Base-by-base conservation (phyloP, 768 basidiomycete species). In the Cubamyces lactineus region DNA sequence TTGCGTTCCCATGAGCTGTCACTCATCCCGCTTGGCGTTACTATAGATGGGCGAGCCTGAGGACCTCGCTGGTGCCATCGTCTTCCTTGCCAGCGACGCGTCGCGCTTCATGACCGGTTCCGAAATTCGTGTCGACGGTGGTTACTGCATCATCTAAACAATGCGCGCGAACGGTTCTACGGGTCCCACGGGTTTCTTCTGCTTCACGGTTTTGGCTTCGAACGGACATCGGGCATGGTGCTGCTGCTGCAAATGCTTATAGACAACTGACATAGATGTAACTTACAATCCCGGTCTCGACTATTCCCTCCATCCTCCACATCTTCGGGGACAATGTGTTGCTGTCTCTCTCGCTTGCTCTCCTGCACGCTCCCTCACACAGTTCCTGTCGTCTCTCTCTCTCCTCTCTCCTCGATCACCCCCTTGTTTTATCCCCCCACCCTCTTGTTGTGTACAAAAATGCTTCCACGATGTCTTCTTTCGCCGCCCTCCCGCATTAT, bases 21-120 rank as follows among this genome's bases (percentile, higher is more conserved):
- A 13, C 24, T 17, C 48, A 47, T 48, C 45, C 34, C 48, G 5
- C 43, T 40, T 26, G 23, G 39, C 38, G 11, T 57, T 56, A 19
- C 16, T 38, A 23, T 64, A 91, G 90, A 86, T 98, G 83, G 96
- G 93, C 52, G 88, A 96, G 63, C 95, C 96, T 11, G 92, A 96
- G 66, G 96, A 98, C 71, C 79, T 96, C 63, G 86, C 93, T 66
- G 91, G 91, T 17, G 94, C 96, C 24, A 82, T 96, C 68, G 91
- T 98, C 58, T 96, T 90, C 74, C 82, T 98, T 17, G 87, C 89
- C 8, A 94, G 91, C 65, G 95, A 97, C 73, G 93, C 94, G 6
- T 91, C 90, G 53, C 85, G 83, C 58, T 98, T 95, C 75, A 88
- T 94, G 80, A 96, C 96, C 2, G 95, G 94, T 9, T 77, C 89